Evolutionary conservation across 2,329 filamentous ascomycete genomes (phyloP).

Genomic region (Fonsecaea nubica): DNA sequence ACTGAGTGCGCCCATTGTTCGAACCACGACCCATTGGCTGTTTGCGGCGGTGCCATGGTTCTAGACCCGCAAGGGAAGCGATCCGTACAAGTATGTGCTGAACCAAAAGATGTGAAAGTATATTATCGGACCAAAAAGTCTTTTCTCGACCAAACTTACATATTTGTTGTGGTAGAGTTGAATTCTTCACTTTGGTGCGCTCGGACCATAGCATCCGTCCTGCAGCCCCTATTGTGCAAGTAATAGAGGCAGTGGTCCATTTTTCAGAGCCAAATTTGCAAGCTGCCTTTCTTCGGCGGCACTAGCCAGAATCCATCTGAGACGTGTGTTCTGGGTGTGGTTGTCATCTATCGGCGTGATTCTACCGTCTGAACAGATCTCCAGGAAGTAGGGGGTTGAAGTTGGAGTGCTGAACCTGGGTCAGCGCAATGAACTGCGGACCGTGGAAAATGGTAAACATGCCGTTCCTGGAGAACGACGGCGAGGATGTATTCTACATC

Average conservation of each 20-base stretch:
- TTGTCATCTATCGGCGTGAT: conserved; percentile 28
- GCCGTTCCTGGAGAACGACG: conserved; percentile 30
- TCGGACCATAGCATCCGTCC: background rate
- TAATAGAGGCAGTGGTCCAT: background rate
- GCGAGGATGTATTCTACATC: conserved; percentile 1
- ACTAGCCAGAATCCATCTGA: background rate
- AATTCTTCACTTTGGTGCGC: background rate
- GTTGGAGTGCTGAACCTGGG: conserved; percentile 29
- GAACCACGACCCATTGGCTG: background rate
- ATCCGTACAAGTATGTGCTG: background rate
- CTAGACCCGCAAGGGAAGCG: background rate
- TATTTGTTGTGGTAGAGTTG: background rate
- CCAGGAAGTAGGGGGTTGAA: conserved; percentile 29
- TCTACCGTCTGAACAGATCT: conserved; percentile 26
- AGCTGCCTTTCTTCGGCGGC: background rate
- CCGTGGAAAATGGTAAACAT: background rate
- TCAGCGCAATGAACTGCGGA: conserved; percentile 6
- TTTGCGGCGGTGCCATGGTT: conserved; percentile 1
- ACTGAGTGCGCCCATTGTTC: background rate
- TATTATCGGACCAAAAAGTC: background rate
- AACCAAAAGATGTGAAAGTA: background rate
- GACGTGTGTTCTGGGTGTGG: background rate
- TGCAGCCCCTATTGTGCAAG: background rate
- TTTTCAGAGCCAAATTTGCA: background rate
- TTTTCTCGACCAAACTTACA: background rate